Evolutionary conservation across 2,329 filamentous ascomycete species (phyloP), one percentile per base, ranked within the genome.

Genomic region (Colletotrichum sp.): DNA sequence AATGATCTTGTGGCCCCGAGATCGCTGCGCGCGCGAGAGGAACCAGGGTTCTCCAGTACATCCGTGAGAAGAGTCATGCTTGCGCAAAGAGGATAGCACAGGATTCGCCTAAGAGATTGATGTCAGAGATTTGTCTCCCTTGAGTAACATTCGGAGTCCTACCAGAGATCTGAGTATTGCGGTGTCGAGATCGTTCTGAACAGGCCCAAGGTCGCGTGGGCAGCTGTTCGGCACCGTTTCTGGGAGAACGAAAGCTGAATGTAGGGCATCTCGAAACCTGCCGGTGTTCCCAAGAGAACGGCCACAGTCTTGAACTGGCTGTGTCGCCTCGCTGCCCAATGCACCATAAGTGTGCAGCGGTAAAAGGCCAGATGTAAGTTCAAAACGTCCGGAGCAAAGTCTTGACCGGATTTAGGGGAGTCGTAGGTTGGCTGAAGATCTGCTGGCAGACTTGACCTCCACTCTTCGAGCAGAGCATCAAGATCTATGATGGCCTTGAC

Each of bases 41-140:
- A 69, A 5, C 44, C 67, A 21, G 70, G 74, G n/a, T 69, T 76
- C 63, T 78, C 76, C 8, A 78, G 63, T 16, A 78, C 74, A n/a
- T 74, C 67, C 21, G 74, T 62, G 18, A 78, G 16, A 9, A 78
- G 70, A 7, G 75, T 69, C 39, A 77, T 63, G 8, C 62, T 55
- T 13, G 76, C 76, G 62, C 70, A 78, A 5, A 78, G 44, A 2
- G 76, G 76, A 18, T 78, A 77, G 34, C 69, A 77, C 32, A 78
- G 30, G 2, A 69, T 65, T 21, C 76, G 74, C 76, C 76, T 78
- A 44, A 6, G 3, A 15, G n/a, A 13, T 13, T 13, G n/a, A 18
- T 32, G 15, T 76, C 4, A 71, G 60, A 15, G 8, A 7, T 8
- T 6, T 49, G 18, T 44, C 39, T 15, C 36, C 26, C 8, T 21